Evolutionary conservation across 371 early-diverging fungal species (phyloP).

Genomic region (Mucor mucedo): DNA sequence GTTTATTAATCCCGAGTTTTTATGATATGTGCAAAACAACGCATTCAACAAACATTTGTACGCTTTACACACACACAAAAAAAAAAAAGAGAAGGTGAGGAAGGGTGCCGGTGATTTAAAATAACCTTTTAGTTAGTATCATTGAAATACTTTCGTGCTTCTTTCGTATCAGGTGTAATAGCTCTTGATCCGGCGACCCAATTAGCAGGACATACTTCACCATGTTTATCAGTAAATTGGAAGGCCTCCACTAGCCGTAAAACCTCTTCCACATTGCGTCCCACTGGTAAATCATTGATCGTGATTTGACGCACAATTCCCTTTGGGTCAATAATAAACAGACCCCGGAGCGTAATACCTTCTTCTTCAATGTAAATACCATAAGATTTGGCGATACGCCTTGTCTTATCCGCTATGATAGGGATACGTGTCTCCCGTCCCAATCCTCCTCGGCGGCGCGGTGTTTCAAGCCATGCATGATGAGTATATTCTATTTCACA

Average conservation of each 20-base stretch:
- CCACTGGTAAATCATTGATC: constrained; percentile 76
- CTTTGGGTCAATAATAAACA: constrained; percentile 82
- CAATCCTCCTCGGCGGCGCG: constrained; percentile 81
- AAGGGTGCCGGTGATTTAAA: too few relatives aligned
- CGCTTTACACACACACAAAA: neutral
- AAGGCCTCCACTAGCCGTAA: constrained; percentile 83
- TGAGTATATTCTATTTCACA: constrained; percentile 45
- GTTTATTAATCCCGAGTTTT: too few relatives aligned
- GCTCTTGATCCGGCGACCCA: constrained; percentile 82
- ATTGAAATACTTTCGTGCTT: constrained; percentile 15
- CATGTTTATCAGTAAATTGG: constrained; percentile 74
- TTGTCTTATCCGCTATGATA: constrained; percentile 73
- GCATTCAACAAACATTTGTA: neutral
- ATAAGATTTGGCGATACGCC: constrained; percentile 72
- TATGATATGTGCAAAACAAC: too few relatives aligned
- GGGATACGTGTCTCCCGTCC: constrained; percentile 73
- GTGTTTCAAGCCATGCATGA: constrained; percentile 68
- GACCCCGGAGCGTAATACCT: constrained; percentile 61
- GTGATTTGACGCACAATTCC: constrained; percentile 60
- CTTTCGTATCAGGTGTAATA: constrained; percentile 67
- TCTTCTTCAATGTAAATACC: constrained; percentile 72
- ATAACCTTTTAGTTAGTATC: constrained; percentile 9
- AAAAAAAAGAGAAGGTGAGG: too few relatives aligned
- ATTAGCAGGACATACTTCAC: constrained; percentile 84
- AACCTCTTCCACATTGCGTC: constrained; percentile 75